A percentile compares a stretch with the other conserved stretches of the same genome.
These are phyloP conservation scores for Warburgia ugandensis DNA, from an alignment of 164 flowering plant genomes.

Conservation along the genomic window DNA sequence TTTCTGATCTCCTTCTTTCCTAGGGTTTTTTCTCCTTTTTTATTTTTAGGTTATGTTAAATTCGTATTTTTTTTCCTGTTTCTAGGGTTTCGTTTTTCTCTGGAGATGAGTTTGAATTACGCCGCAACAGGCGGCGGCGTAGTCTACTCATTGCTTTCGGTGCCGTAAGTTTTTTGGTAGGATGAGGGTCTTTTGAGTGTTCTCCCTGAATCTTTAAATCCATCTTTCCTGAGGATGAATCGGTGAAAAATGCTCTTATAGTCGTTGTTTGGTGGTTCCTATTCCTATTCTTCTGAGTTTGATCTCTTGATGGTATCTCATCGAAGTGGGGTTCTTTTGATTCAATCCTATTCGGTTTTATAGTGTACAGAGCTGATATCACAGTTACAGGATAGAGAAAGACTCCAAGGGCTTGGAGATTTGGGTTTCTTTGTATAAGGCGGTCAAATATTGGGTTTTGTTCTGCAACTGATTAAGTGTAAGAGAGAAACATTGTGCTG, in stretches of 20 bases:
- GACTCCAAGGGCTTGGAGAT: slow-evolving; percentile 1
- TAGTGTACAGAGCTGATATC: slow-evolving; percentile 12
- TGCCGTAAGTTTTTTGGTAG: slow-evolving; percentile 2
- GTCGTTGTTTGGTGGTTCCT: not conserved
- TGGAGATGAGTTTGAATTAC: slow-evolving; percentile 9
- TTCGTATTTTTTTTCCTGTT: slow-evolving; percentile 13
- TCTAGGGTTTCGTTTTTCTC: slow-evolving; percentile 11
- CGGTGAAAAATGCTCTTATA: slow-evolving; percentile 12
- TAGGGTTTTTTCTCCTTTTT: not conserved
- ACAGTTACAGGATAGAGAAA: not conserved
- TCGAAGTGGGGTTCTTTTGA: not conserved
- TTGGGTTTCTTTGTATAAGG: slow-evolving; percentile 1
- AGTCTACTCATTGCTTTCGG: not conserved
- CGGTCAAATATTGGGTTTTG: slow-evolving; percentile 5
- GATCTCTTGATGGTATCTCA: not conserved
- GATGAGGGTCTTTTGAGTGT: slow-evolving; percentile 41
- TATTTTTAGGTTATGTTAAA: slow-evolving; percentile 1
- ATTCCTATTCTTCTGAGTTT: not conserved
- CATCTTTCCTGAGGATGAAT: slow-evolving; percentile 28
- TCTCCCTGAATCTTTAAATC: slow-evolving; percentile 13
- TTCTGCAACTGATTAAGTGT: not conserved
- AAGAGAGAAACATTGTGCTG: not conserved
- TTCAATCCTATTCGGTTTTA: not conserved
- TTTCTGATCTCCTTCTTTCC: not conserved
- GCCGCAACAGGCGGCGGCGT: slow-evolving; percentile 6